These are phyloP conservation scores for Colletotrichum karsti DNA, from an alignment of 2,329 filamentous ascomycete species.

Conservation along the genomic window DNA sequence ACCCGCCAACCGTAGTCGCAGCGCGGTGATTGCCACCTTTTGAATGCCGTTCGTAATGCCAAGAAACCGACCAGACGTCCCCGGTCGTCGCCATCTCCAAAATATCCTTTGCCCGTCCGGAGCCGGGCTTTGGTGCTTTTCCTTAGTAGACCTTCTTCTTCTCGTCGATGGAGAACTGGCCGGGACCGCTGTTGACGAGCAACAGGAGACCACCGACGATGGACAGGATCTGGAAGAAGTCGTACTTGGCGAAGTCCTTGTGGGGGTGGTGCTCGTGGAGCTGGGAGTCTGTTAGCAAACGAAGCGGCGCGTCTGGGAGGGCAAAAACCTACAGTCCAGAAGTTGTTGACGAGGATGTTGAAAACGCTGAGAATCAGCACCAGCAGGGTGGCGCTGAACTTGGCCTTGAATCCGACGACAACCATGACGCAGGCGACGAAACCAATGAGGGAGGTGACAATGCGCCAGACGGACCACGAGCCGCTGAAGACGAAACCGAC, in stretches of 20 bases:
- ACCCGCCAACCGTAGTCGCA: slow-evolving; percentile 37
- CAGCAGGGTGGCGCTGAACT: slow-evolving; percentile 95
- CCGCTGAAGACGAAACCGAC: slow-evolving; percentile 96
- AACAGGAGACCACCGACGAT: slow-evolving; percentile 97
- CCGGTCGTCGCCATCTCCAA: not conserved
- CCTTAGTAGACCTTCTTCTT: slow-evolving; percentile 99
- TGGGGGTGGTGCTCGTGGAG: slow-evolving; percentile 98
- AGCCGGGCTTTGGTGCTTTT: slow-evolving; percentile 1
- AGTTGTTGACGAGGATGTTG: slow-evolving; percentile 98
- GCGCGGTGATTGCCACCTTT: slow-evolving; percentile 31
- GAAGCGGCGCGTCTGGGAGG: not conserved
- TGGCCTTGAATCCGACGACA: slow-evolving; percentile 98
- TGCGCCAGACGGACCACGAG: slow-evolving; percentile 88
- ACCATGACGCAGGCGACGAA: slow-evolving; percentile 97
- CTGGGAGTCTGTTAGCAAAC: slow-evolving; percentile 49
- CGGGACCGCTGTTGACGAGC: slow-evolving; percentile 97
- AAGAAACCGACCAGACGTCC: slow-evolving; percentile 13
- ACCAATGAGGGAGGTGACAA: slow-evolving; percentile 85
- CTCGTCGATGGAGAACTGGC: slow-evolving; percentile 98
- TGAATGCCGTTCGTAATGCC: slow-evolving; percentile 29
- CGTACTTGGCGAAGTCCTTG: slow-evolving; percentile 99
- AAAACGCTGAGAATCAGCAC: slow-evolving; percentile 96
- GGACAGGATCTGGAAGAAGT: slow-evolving; percentile 99
- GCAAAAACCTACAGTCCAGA: slow-evolving; percentile 86
- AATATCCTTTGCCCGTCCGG: slow-evolving; percentile 2